Conservation (phyloP, 345 rosid species). For the Alliaria petiolata region DNA sequence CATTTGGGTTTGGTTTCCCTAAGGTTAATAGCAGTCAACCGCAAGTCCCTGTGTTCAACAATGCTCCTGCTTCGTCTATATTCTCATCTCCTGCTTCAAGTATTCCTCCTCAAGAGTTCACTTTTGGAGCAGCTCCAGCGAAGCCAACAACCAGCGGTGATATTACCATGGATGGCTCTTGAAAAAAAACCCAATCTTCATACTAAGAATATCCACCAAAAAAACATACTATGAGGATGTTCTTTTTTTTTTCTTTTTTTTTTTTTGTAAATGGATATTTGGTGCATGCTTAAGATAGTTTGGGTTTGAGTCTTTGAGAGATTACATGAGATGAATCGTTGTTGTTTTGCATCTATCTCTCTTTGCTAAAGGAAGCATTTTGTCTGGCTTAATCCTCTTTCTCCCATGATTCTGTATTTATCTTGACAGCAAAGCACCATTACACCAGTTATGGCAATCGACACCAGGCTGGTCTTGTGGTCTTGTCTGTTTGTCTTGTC, state of each 20-base stretch:
- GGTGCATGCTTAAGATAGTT: constrained; percentile 25
- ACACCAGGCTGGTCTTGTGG: constrained; percentile 56
- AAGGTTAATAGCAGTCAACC: constrained; percentile 41
- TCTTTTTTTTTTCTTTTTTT: background rate
- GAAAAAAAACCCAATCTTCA: constrained; percentile 3
- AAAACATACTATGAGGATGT: constrained; percentile 14
- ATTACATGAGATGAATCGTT: constrained; percentile 22
- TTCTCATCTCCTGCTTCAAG: constrained; percentile 43
- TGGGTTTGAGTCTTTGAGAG: constrained; percentile 28
- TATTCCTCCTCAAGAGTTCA: constrained; percentile 56
- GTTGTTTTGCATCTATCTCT: background rate
- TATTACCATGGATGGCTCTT: constrained; percentile 69
- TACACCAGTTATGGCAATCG: constrained; percentile 40
- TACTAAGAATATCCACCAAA: constrained; percentile 3
- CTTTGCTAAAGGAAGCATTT: constrained; percentile 1
- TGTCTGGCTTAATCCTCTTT: background rate
- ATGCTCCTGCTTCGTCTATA: constrained; percentile 46
- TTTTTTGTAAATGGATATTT: constrained; percentile 23
- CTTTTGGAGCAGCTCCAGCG: constrained; percentile 58
- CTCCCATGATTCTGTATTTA: background rate
- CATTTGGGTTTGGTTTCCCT: constrained; percentile 61
- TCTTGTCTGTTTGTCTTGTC: too few species aligned
- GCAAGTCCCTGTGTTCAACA: constrained; percentile 54
- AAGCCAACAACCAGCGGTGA: constrained; percentile 53
- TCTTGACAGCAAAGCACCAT: background rate